Percentiles rank a stretch among this genome's conserved stretches.
These are phyloP conservation scores for Synchytrium microbalum DNA, from an alignment of 371 early-diverging fungal genomes.

Conservation along the genomic window DNA sequence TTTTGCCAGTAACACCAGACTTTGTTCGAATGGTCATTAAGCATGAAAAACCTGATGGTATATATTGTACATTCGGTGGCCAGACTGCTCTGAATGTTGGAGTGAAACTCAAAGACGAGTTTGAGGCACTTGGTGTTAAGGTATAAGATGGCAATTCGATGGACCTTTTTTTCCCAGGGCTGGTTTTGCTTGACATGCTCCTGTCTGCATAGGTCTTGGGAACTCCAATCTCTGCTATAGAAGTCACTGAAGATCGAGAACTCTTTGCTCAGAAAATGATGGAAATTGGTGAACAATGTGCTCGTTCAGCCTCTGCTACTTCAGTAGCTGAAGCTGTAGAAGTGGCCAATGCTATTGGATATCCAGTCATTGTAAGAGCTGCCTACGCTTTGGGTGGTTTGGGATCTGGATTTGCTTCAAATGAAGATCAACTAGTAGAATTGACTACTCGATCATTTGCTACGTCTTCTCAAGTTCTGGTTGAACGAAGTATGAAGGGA, in stretches of 20 bases:
- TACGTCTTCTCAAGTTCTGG: constrained; percentile 80
- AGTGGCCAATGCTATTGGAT: constrained; percentile 80
- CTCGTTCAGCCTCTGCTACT: constrained; percentile 67
- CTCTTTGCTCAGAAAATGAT: constrained; percentile 77
- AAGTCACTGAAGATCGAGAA: constrained; percentile 91
- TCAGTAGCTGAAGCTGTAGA: constrained; percentile 71
- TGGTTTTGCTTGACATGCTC: not conserved
- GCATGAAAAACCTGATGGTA: constrained; percentile 90
- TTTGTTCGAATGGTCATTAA: constrained; percentile 88
- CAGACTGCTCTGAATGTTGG: constrained; percentile 93
- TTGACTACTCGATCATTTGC: constrained; percentile 80
- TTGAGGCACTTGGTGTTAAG: constrained; percentile 73
- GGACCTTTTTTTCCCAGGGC: no score
- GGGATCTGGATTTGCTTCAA: constrained; percentile 88
- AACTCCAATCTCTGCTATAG: constrained; percentile 83
- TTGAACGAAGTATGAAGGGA: constrained; percentile 94
- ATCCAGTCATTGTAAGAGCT: constrained; percentile 88
- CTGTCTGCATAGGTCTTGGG: constrained; percentile 73
- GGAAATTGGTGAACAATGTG: constrained; percentile 80
- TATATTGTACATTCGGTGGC: constrained; percentile 91
- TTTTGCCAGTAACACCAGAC: constrained; percentile 87
- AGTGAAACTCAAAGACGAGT: constrained; percentile 77
- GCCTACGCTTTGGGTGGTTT: constrained; percentile 92
- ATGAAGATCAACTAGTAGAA: constrained; percentile 63
- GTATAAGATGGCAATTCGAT: constrained; percentile 3